Evolutionary conservation across 2,329 filamentous ascomycete species (phyloP).

Genomic region (Fusarium globosum): DNA sequence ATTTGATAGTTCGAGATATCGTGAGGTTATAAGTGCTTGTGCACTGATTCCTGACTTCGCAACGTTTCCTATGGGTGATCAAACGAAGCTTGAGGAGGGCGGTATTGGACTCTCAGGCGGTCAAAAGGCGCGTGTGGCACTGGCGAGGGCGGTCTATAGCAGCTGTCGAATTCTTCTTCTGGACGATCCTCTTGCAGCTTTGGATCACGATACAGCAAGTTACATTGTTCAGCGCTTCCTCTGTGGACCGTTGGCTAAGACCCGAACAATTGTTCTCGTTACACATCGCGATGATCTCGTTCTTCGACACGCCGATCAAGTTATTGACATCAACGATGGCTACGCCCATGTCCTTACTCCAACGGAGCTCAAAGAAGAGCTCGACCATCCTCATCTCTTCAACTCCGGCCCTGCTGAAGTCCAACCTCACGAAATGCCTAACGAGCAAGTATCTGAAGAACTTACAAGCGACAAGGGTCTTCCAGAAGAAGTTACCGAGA

Average conservation of each 20-base stretch:
- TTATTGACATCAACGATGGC: slow-evolving; percentile 76
- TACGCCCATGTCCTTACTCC: slow-evolving; percentile 61
- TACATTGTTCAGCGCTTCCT: slow-evolving; percentile 71
- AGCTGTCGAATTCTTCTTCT: slow-evolving; percentile 66
- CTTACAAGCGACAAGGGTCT: slow-evolving; percentile 36
- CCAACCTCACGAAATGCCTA: slow-evolving; percentile 40
- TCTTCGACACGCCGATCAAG: slow-evolving; percentile 76
- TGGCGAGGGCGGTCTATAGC: slow-evolving; percentile 73
- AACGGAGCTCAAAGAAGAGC: slow-evolving; percentile 57
- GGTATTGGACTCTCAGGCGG: slow-evolving; percentile 72
- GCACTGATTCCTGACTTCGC: slow-evolving; percentile 66
- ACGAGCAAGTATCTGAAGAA: slow-evolving; percentile 49
- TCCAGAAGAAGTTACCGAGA: slow-evolving; percentile 50
- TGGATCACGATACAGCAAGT: slow-evolving; percentile 71
- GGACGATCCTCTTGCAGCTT: slow-evolving; percentile 71
- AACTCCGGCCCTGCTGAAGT: slow-evolving; percentile 6
- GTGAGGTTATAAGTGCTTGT: slow-evolving; percentile 70
- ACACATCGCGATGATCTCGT: slow-evolving; percentile 85
- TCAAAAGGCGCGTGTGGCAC: slow-evolving; percentile 70
- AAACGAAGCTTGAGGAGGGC: slow-evolving; percentile 70
- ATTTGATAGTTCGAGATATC: slow-evolving; percentile 66
- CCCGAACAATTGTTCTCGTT: slow-evolving; percentile 80
- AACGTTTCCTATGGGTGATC: slow-evolving; percentile 67
- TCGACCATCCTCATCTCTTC: slow-evolving; percentile 52
- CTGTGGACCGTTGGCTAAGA: slow-evolving; percentile 67